phyloP scores from a whole-genome alignment of 2,329 filamentous ascomycete species.

The Penicillium sp. region DNA sequence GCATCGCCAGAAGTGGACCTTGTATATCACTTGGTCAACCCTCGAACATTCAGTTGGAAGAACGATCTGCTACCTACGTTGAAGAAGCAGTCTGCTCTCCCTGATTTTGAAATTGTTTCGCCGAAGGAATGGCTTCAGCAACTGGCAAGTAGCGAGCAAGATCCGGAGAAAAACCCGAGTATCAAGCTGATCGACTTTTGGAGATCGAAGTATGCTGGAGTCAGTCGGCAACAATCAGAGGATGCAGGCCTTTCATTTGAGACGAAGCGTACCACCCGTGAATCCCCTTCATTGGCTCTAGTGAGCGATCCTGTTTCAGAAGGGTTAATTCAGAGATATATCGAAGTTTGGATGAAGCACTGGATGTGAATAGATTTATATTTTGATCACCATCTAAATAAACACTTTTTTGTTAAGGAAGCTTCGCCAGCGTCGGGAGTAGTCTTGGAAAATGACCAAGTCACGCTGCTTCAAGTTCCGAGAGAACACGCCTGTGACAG shows the following conservation, averaged over 20 bases:
- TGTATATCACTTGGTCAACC: conserved; percentile 53
- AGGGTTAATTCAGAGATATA: conserved; percentile 17
- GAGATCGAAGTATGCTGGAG: conserved; percentile 43
- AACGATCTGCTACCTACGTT: conserved; percentile 32
- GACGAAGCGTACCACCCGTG: conserved; percentile 11
- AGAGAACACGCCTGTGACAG: too few relatives aligned
- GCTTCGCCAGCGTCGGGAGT: too few relatives aligned
- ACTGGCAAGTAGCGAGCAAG: conserved; percentile 42
- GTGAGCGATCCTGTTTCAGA: conserved; percentile 14
- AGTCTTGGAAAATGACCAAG: too few relatives aligned
- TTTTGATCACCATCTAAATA: too few relatives aligned
- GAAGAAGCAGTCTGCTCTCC: conserved; percentile 20
- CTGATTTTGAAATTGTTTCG: conserved; percentile 31
- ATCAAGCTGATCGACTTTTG: conserved; percentile 53
- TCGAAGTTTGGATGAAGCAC: conserved; percentile 15
- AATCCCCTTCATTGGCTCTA: conserved; percentile 13
- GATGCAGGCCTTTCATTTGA: conserved; percentile 9
- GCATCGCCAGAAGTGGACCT: conserved; percentile 16
- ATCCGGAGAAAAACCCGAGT: conserved; percentile 48
- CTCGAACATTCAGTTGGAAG: conserved; percentile 35
- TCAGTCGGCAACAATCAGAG: neutral
- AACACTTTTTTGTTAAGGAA: too few relatives aligned
- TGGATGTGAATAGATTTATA: too few relatives aligned
- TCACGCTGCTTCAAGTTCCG: too few relatives aligned
- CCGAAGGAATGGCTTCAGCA: conserved; percentile 31